Evolutionary conservation across 345 rosid genomes (phyloP).

Genomic region (Murraya paniculata): DNA sequence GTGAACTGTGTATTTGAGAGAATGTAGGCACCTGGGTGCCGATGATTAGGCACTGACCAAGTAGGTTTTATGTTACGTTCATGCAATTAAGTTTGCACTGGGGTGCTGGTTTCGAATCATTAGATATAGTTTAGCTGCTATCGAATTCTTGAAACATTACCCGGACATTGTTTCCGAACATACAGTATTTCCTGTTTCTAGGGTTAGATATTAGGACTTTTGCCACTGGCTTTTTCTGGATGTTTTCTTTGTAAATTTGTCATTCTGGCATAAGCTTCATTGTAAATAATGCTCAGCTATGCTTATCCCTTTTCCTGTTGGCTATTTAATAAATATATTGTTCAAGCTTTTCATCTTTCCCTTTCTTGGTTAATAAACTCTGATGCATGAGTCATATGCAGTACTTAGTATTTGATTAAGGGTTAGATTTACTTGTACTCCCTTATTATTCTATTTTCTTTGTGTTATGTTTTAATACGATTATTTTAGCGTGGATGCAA

Average conservation of each 20-base stretch:
- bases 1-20: background rate
- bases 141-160: background rate
- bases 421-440: background rate
- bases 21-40: background rate
- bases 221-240: background rate
- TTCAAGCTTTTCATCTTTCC: background rate
- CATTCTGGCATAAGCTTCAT: background rate
- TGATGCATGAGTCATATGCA: background rate
- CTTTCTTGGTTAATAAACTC: background rate
- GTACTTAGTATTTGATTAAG: background rate
- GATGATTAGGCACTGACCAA: background rate
- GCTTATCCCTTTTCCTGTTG: background rate
- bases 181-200: background rate
- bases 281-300: background rate
- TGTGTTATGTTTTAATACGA: background rate
- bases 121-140: background rate
- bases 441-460: background rate
- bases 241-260: background rate
- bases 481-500: background rate
- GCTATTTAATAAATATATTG: background rate
- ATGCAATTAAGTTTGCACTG: background rate
- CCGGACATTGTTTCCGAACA: no score
- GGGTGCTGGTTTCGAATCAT: background rate
- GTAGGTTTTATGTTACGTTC: background rate
- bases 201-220: background rate